Conservation (phyloP, 805 yeast species). For the Monosporozyma unispora region DNA sequence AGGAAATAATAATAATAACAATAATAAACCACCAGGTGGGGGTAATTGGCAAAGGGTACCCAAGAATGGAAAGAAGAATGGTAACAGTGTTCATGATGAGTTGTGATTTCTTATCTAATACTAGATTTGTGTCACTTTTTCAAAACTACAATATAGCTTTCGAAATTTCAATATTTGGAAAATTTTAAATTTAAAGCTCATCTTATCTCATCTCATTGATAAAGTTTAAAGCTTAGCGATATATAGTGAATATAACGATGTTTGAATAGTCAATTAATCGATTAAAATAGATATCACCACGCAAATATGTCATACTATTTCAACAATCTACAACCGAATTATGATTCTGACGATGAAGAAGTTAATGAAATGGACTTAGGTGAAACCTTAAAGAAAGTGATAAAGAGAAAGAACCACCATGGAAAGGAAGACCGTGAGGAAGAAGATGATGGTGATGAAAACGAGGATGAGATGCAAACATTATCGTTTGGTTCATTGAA, state of each 20-base stretch:
- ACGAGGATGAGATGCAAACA: slow-evolving; percentile 41
- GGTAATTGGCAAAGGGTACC: background rate
- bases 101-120: slow-evolving; percentile 2
- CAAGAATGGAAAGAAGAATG: background rate
- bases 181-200: background rate
- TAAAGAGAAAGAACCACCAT: slow-evolving; percentile 2
- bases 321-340: slow-evolving; percentile 26
- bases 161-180: background rate
- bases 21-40: background rate
- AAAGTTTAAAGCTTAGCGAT: background rate
- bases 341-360: slow-evolving; percentile 20
- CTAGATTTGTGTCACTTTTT: background rate
- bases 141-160: background rate
- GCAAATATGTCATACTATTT: slow-evolving; percentile 26
- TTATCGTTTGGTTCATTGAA: slow-evolving; percentile 60
- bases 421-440: background rate
- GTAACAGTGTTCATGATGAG: slow-evolving; percentile 8
- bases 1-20: slow-evolving; percentile 4
- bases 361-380: slow-evolving; percentile 8
- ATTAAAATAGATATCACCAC: background rate
- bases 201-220: slow-evolving; percentile 4
- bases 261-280: background rate
- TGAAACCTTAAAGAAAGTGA: slow-evolving; percentile 46
- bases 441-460: slow-evolving; percentile 12
- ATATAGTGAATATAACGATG: background rate